Conservation (phyloP, 179 eudicot species). For the Beta lomatogona region DNA sequence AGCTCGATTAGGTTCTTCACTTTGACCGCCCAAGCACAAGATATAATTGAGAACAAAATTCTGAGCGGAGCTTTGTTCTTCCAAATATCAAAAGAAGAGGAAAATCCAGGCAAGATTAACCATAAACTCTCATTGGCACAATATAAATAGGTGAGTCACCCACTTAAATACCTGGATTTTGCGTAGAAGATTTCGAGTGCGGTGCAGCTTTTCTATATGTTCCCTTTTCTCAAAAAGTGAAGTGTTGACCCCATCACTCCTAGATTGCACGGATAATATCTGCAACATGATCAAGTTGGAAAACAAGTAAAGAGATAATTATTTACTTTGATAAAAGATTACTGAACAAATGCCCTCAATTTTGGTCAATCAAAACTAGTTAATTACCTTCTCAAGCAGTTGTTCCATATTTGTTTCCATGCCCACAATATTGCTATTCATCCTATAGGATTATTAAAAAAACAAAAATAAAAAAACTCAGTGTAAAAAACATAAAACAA, state of each 20-base stretch:
- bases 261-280: constrained; percentile 95
- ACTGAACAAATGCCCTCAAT: constrained; percentile 1
- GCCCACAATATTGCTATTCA: constrained; percentile 91
- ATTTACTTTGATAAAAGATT: constrained; percentile 15
- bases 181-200: constrained; percentile 90
- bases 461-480: neutral
- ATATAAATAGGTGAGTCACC: neutral
- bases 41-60: too few species aligned
- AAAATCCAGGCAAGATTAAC: neutral
- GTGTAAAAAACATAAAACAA: constrained; percentile 4
- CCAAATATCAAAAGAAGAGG: neutral
- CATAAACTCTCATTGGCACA: neutral
- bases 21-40: too few species aligned
- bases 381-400: constrained; percentile 86
- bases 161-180: constrained; percentile 85
- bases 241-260: constrained; percentile 95
- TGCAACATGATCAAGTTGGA: constrained; percentile 35
- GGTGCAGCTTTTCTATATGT: constrained; percentile 95
- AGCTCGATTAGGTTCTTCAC: too few species aligned
- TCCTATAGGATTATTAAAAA: constrained; percentile 49
- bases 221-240: constrained; percentile 95
- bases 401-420: constrained; percentile 99
- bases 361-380: neutral
- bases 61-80: too few species aligned
- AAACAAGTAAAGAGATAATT: constrained; percentile 23